Evolutionary conservation across 2,329 filamentous ascomycete genomes (phyloP), one percentile per base, ranked within the genome.

Genomic region (Aspergillus spinulosporus): DNA sequence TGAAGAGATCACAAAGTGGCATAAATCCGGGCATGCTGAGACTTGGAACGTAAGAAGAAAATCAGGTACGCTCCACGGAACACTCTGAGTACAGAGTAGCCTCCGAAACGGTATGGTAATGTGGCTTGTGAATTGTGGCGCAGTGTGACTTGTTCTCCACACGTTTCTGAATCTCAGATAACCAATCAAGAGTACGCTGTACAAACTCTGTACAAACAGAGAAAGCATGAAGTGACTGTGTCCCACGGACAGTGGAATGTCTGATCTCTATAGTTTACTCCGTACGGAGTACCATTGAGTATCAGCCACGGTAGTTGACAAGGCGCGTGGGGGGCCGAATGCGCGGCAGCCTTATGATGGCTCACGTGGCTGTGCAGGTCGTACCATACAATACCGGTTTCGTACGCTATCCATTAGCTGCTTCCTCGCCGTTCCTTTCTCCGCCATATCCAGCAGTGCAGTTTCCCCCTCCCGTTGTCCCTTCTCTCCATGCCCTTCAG

Each of bases 401-500:
- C 21, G 21, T 21, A 21, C 21, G 21, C 21, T 21, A 21, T 21
- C 21, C 21, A 21, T 21, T 21, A 45, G 29, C 32, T 39, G 48
- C 26, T 40, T 40, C 46, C 45, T 37, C 34, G 28, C 45, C 37
- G 42, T 40, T 45, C 40, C 44, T 49, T 52, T 45, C 49, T 36
- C 49, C 52, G 34, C 29, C 15, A 39, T 37, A 37, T 53, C 46
- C 54, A 47, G 51, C 57, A 39, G 51, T 21, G 21, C 21, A 21
- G 21, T 21, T 21, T 21, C 21, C 21, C 52, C 44, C 56, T 57
- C 54, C 55, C 55, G 21, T 21, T 21, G 21, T 21, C 55, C 53
- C 55, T 48, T 57, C 43, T 44, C 47, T 36, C 49, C 49, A 45
- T 15, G 15, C 15, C 32, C 34, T 52, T 14, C 49, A 36, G 46